A percentile compares a stretch with the other conserved stretches of the same genome.
Evolutionary conservation across 1,284 basidiomycete genomes (phyloP).

Genomic region (Phaffia rhodozyma): DNA sequence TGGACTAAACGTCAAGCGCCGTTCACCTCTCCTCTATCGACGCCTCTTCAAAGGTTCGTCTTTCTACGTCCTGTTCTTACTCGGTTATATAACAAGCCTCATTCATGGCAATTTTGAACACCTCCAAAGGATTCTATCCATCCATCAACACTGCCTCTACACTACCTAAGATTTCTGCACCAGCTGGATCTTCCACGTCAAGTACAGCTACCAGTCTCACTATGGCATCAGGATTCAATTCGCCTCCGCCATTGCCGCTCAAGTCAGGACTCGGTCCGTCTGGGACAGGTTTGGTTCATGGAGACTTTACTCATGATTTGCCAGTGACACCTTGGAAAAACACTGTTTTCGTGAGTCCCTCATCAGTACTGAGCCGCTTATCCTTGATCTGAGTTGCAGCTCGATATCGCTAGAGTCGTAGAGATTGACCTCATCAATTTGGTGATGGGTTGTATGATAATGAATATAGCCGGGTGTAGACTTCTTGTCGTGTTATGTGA

Average conservation of each 20-base stretch:
- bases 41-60: conserved; percentile 68
- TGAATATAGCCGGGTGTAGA: conserved; percentile 81
- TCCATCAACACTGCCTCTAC: conserved; percentile 20
- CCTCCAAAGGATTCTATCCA: conserved; percentile 32
- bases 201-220: conserved; percentile 32
- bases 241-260: neutral
- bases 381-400: neutral
- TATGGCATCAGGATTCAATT: conserved; percentile 38
- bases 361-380: too few species aligned
- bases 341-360: too few species aligned
- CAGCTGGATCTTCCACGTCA: conserved; percentile 55
- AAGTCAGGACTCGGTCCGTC: neutral
- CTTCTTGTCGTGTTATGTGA: conserved; percentile 83
- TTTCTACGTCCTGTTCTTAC: neutral
- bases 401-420: neutral
- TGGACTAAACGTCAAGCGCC: conserved; percentile 59
- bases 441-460: neutral
- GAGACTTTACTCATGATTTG: conserved; percentile 54
- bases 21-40: conserved; percentile 74
- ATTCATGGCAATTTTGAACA: neutral
- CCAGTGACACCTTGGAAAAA: conserved; percentile 64
- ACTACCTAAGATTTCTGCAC: conserved; percentile 13
- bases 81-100: too few species aligned
- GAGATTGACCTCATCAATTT: conserved; percentile 9
- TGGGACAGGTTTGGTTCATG: neutral